These are phyloP conservation scores for Diaporthe sp. DNA, from an alignment of 2,329 filamentous ascomycete genomes.

Conservation along the genomic window DNA sequence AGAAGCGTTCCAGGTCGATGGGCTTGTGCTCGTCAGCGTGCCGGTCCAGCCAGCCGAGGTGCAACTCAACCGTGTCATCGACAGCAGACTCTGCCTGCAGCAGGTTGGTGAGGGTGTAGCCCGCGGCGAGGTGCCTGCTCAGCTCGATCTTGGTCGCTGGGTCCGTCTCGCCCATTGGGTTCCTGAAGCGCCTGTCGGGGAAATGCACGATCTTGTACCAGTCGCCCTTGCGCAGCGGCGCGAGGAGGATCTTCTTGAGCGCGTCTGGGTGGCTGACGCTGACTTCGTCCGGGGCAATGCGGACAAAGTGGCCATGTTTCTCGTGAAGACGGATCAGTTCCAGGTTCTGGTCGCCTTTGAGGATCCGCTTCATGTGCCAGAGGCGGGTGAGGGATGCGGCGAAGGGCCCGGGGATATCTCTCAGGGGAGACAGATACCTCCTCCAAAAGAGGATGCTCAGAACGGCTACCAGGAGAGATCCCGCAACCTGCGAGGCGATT, in stretches of 20 bases:
- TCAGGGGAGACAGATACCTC: not conserved
- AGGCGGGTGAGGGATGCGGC: conserved; percentile 20
- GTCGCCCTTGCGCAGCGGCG: conserved; percentile 22
- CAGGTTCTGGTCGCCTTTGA: conserved; percentile 23
- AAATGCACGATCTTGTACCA: conserved; percentile 34
- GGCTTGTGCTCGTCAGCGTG: conserved; percentile 37
- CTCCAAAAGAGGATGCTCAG: conserved; percentile 13
- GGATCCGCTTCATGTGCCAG: conserved; percentile 26
- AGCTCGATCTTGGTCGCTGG: conserved; percentile 52
- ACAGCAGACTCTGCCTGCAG: conserved; percentile 44
- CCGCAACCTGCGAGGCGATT: not conserved
- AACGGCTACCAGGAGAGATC: not conserved
- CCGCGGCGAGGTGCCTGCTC: conserved; percentile 51
- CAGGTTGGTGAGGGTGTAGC: conserved; percentile 52
- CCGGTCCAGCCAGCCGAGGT: conserved; percentile 44
- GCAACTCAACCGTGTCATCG: conserved; percentile 39
- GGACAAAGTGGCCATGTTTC: conserved; percentile 19
- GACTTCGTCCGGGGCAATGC: conserved; percentile 30
- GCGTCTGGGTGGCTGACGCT: conserved; percentile 34
- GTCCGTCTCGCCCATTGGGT: conserved; percentile 55
- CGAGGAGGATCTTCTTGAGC: not conserved
- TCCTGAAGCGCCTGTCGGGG: conserved; percentile 52
- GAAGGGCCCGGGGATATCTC: conserved; percentile 13
- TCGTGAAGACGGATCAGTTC: conserved; percentile 19
- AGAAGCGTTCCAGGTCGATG: conserved; percentile 45